Conservation (phyloP, 345 rosid genomes). For the Moricandia arvensis region DNA sequence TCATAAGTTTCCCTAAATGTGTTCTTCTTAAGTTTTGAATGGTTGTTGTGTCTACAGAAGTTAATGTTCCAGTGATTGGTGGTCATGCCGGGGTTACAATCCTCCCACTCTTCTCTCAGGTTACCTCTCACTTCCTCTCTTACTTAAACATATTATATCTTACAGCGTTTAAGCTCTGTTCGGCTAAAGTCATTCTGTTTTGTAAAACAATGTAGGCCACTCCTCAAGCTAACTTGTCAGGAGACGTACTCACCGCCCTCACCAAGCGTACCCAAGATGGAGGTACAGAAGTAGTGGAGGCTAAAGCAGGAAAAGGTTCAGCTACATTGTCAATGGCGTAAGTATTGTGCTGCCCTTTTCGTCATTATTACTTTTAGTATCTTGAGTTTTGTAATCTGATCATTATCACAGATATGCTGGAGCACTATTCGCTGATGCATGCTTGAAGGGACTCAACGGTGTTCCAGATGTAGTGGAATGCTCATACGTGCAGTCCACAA, state of each 20-base stretch:
- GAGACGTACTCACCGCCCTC: constrained; percentile 60
- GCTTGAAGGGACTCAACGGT: constrained; percentile 85
- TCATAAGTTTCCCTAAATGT: background rate
- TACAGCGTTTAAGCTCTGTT: background rate
- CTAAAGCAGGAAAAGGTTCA: constrained; percentile 92
- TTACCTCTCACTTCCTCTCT: constrained; percentile 12
- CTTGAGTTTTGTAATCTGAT: background rate
- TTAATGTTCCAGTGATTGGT: constrained; percentile 50
- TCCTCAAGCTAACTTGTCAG: constrained; percentile 61
- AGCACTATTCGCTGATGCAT: constrained; percentile 83
- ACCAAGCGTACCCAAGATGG: constrained; percentile 89
- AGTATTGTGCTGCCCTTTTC: constrained; percentile 28
- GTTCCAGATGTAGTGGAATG: constrained; percentile 73
- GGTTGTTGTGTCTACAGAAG: constrained; percentile 43
- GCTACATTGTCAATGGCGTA: constrained; percentile 92
- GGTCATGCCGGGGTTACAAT: constrained; percentile 82
- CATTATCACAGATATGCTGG: constrained; percentile 66
- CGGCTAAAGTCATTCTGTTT: constrained; percentile 5
- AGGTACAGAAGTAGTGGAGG: constrained; percentile 89
- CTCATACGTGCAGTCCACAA: constrained; percentile 69
- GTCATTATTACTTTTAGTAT: background rate
- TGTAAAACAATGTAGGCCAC: constrained; percentile 50
- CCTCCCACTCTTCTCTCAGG: constrained; percentile 81
- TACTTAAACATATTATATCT: background rate
- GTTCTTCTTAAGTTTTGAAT: background rate